Evolutionary conservation across 306 rosid genomes (phyloP).

Genomic region (barrel medic (Medicago truncatula)): MtrunA17r5.0-ANR NC_053046.1:37322501-37323000

Average conservation of each 20-base stretch:
- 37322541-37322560: slow-evolving; percentile 10
- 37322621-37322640: not conserved
- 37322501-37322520: not conserved
- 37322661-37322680: not conserved
- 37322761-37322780: not conserved
- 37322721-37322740: not conserved
- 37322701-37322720: slow-evolving; percentile 30
- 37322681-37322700: not conserved
- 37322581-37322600: not conserved
- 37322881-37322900: too few species aligned
- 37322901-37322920: too few species aligned
- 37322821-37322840: not conserved
- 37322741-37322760: too few species aligned
- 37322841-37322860: not conserved
- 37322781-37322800: not conserved
- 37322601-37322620: not conserved
- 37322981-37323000: too few species aligned
- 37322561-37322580: not conserved
- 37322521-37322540: not conserved
- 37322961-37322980: too few species aligned
- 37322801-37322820: not conserved
- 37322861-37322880: too few species aligned
- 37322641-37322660: not conserved
- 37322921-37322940: too few species aligned
- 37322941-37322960: too few species aligned